A percentile compares a stretch with the other conserved stretches of the same genome.
These are phyloP conservation scores for Colletotrichum camelliae DNA, from an alignment of 2,329 filamentous ascomycete genomes.

Conservation along the genomic window DNA sequence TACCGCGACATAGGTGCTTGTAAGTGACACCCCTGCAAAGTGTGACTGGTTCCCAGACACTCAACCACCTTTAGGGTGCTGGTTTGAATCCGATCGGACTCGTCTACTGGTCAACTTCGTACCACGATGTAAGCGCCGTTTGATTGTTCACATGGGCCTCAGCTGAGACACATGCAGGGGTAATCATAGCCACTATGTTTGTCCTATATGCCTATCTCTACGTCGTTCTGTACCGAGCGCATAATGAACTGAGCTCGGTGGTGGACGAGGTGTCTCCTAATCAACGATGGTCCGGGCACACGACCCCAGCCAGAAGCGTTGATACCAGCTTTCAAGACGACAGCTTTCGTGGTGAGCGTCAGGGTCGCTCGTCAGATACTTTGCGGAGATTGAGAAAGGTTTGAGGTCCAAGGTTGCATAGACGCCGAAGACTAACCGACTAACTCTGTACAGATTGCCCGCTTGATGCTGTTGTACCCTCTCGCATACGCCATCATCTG, in stretches of 20 bases:
- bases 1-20: constrained; percentile 39
- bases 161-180: constrained; percentile 21
- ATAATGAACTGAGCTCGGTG: constrained; percentile 36
- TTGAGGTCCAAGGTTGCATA: not conserved
- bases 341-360: not conserved
- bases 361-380: not conserved
- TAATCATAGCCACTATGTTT: constrained; percentile 43
- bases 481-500: constrained; percentile 46
- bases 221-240: constrained; percentile 42
- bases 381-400: constrained; percentile 28
- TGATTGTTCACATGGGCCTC: not conserved
- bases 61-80: constrained; percentile 35
- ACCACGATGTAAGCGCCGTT: constrained; percentile 33
- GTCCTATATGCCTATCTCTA: constrained; percentile 43
- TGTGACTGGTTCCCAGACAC: not conserved
- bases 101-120: constrained; percentile 46
- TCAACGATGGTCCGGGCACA: not conserved
- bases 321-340: not conserved
- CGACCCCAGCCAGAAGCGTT: not conserved
- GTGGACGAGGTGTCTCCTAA: constrained; percentile 26
- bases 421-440: not conserved
- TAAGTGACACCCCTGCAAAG: not conserved
- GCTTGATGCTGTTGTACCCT: constrained; percentile 47
- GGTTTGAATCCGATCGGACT: constrained; percentile 43
- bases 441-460: constrained; percentile 33